Base-by-base conservation (phyloP, 768 basidiomycete species). In the Coprinopsis cinerea region DNA sequence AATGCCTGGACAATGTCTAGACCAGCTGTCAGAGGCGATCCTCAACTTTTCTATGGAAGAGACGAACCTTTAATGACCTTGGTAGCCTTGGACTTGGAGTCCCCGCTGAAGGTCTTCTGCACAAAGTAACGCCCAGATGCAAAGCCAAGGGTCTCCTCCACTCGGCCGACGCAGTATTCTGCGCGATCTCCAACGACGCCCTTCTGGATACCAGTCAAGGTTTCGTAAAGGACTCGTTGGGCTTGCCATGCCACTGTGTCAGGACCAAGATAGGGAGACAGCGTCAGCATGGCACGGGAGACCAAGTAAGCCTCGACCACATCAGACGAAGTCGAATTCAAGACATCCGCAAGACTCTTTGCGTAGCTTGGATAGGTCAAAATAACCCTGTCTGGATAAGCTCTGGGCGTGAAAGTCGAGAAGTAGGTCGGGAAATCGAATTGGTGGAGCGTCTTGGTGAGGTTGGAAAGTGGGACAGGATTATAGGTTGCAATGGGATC, bases 401-500 rank as follows among this genome's bases (percentile, higher is more conserved):
- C 70, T 26, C 91, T 81, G 18, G 91, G 85, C 0, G 86, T 78
- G 62, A 91, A 94, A 0, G 88, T 72, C 0, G 95, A 78, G 51
- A 97, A 83, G 66, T 96, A 99, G n/a, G 81, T 74, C 1, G 79
- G 72, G 65, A 95, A 91, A 55, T 88, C 73, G 55, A 99, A 78
- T 62, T 92, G 80, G 1, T 86, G 78, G 3, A 97, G 68, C 1
- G 78, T 68, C 15, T 73, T 70, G 24, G 82, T 82, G 50, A 98
- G 77, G 32, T 86, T 83, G 14, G 76, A 72, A 48, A 92, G 70
- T 2, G 78, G 71, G 35, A 78, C 74, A 4, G 92, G 92, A 62
- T 98, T 98, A 67, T 99, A 97, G 0, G 91, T 88, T 39, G 74
- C 83, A 40, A 90, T 72, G 1, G 94, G 94, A 62, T 97, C 85